Evolutionary conservation across 1,139 yeast genomes (phyloP), one percentile per base, ranked within the genome.

Genomic region (Diutina siamensis): DNA sequence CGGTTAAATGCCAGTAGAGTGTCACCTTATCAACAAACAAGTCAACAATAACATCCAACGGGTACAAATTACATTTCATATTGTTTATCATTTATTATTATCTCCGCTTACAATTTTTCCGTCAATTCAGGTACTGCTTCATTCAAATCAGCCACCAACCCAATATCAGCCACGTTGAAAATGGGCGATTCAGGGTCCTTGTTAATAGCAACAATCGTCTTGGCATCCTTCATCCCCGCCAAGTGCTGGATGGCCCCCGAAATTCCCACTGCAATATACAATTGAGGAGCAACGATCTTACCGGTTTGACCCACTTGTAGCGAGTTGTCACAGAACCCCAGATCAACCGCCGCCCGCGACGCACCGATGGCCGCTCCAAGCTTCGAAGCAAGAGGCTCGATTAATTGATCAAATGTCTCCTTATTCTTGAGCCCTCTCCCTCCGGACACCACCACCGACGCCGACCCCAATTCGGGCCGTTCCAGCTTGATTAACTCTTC

Each of bases 301-400:
- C 98, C 98, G 12, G 98, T 92, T 68, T 92, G 98, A 47, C 98
- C 98, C 50, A 92, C 92, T 67, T 92, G 98, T 54, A 92, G 74
- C n/a, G 97, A 88, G 66, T 92, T 92, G 61, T 92, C 97, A 58
- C 95, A 89, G 62, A 78, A 88, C 0, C 97, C 97, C 44, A 94
- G 76, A 63, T 92, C 98, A 27, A 92, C 98, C 18, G 97, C 97
- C 17, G 97, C 98, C 63, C 98, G 81, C 7, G 96, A 87, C 10
- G 98, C 98, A 58, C 98, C 98, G 45, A 92, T 84, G 45, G 95
- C 97, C 2, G 97, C 98, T 48, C 80, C 78, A 50, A 92, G 68
- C 50, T 85, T 76, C 48, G 78, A 79, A 12, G 98, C 97, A 53
- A 92, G 72, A 45, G 98, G 98, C 53, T 75, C 79, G 48, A 92